phyloP scores from a whole-genome alignment of 2,329 filamentous ascomycete genomes.

The Rutstroemia sp. region DNA sequence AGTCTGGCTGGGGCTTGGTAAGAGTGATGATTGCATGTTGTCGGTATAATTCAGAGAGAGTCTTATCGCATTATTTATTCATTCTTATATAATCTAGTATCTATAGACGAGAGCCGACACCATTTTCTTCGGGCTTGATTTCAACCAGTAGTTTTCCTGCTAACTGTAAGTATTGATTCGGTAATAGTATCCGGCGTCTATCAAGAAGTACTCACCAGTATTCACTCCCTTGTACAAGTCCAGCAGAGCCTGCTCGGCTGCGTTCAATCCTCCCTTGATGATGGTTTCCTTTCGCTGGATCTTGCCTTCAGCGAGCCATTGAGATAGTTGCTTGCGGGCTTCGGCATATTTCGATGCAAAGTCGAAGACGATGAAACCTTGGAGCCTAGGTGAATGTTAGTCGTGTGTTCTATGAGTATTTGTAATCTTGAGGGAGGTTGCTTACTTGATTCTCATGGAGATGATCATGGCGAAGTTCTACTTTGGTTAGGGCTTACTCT shows the following conservation, averaged over 20 bases:
- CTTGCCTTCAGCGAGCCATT: slow-evolving; percentile 67
- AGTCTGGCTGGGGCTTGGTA: no score
- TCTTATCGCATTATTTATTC: background rate
- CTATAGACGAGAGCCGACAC: slow-evolving; percentile 12
- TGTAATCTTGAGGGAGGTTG: background rate
- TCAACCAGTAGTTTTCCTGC: slow-evolving; percentile 48
- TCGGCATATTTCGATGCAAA: slow-evolving; percentile 48
- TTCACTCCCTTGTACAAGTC: slow-evolving; percentile 63
- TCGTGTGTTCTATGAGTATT: background rate
- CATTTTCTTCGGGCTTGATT: slow-evolving; percentile 33
- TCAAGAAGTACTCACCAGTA: slow-evolving; percentile 43
- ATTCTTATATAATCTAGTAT: background rate
- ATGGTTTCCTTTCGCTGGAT: slow-evolving; percentile 66
- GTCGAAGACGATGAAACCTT: slow-evolving; percentile 70
- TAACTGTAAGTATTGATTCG: background rate
- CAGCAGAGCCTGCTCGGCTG: slow-evolving; percentile 55
- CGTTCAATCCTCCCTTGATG: slow-evolving; percentile 58
- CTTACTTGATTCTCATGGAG: slow-evolving; percentile 44
- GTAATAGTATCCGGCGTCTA: background rate
- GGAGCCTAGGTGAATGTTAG: slow-evolving; percentile 37
- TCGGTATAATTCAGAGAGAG: background rate
- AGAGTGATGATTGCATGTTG: no score
- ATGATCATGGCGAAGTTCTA: slow-evolving; percentile 46
- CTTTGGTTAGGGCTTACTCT: slow-evolving; percentile 7
- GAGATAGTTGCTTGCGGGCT: slow-evolving; percentile 52